phyloP scores from a whole-genome alignment of 2,329 filamentous ascomycete genomes.

The Alternaria hordeiaustralica region DNA sequence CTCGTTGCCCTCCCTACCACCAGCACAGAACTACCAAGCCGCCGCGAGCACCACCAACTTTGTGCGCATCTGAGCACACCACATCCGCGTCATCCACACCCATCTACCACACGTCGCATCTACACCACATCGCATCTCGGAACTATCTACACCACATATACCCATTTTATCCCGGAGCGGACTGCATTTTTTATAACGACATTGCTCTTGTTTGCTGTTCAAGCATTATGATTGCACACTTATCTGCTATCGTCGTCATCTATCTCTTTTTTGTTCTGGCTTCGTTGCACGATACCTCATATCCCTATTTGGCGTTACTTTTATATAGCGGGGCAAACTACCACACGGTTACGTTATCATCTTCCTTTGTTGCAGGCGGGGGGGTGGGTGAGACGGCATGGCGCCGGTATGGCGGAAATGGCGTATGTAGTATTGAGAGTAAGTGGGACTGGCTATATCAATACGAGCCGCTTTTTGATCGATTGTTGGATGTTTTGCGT shows the following conservation, averaged over 20 bases:
- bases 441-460: not conserved
- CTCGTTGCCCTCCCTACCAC: slow-evolving; percentile 30
- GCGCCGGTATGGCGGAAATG: not conserved
- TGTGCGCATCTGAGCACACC: slow-evolving; percentile 29
- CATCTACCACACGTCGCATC: not conserved
- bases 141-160: slow-evolving; percentile 3
- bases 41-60: slow-evolving; percentile 27
- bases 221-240: not conserved
- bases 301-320: not conserved
- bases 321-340: not conserved
- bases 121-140: not conserved
- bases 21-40: slow-evolving; percentile 35
- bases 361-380: not conserved
- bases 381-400: not conserved
- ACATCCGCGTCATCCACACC: not conserved
- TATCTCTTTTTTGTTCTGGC: not conserved
- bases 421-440: not conserved
- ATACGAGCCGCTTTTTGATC: not conserved
- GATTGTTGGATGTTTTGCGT: not conserved
- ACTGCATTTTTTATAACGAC: slow-evolving; percentile 8
- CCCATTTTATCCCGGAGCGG: not conserved
- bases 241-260: not conserved
- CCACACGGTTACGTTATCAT: not conserved
- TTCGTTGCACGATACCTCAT: slow-evolving; percentile 3
- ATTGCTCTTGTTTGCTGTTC: not conserved